phyloP scores from a whole-genome alignment of 768 basidiomycete species.

The Sutorius australiensis region DNA sequence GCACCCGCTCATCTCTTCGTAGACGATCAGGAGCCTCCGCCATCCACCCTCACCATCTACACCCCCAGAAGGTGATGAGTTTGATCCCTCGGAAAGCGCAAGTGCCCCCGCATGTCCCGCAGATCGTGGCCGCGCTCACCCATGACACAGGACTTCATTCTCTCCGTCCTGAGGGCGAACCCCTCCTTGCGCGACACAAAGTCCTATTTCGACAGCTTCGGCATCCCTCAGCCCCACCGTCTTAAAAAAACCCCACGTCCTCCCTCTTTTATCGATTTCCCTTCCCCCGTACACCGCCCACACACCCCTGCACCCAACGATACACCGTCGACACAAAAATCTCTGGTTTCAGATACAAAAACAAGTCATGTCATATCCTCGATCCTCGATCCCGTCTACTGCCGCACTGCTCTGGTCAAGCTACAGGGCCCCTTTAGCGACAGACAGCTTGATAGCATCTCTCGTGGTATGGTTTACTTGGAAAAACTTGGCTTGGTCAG shows the following conservation, averaged over 20 bases:
- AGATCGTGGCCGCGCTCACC: slow-evolving; percentile 8
- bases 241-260: slow-evolving; percentile 22
- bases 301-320: neutral
- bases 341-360: slow-evolving; percentile 35
- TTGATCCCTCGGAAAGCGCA: slow-evolving; percentile 48
- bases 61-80: slow-evolving; percentile 23
- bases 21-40: slow-evolving; percentile 33
- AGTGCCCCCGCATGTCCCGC: slow-evolving; percentile 11
- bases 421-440: slow-evolving; percentile 94
- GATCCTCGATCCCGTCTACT: slow-evolving; percentile 79
- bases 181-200: slow-evolving; percentile 89
- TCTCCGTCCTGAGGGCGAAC: slow-evolving; percentile 89
- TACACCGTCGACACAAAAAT: slow-evolving; percentile 17
- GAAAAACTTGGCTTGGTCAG: slow-evolving; percentile 94
- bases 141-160: slow-evolving; percentile 78
- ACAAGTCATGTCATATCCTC: slow-evolving; percentile 57
- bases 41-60: slow-evolving; percentile 1
- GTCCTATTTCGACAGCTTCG: slow-evolving; percentile 90
- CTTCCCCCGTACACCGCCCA: slow-evolving; percentile 20
- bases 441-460: slow-evolving; percentile 89
- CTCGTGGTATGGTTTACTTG: slow-evolving; percentile 89
- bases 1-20: slow-evolving; percentile 19
- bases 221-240: slow-evolving; percentile 49
- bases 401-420: slow-evolving; percentile 92
- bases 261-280: slow-evolving; percentile 23